phyloP scores from a whole-genome alignment of 2,329 filamentous ascomycete species.

The Cladosporium austrohemisphaericum region DNA sequence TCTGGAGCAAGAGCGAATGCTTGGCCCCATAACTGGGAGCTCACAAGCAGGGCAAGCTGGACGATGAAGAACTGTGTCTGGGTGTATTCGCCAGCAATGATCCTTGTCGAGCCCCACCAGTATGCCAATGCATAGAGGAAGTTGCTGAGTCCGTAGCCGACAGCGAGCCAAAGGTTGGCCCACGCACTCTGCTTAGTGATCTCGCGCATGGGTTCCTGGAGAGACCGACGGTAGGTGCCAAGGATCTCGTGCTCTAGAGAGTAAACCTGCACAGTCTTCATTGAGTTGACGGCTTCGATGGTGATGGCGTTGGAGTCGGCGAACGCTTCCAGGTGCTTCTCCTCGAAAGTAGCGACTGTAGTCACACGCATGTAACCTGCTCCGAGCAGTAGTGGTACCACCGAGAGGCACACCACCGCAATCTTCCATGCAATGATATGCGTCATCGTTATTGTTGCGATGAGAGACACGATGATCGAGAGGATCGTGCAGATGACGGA shows the following conservation, averaged over 20 bases:
- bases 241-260: constrained; percentile 51
- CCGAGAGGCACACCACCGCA: constrained; percentile 65
- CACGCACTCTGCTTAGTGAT: constrained; percentile 25
- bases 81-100: constrained; percentile 62
- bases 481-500: constrained; percentile 68
- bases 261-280: constrained; percentile 50
- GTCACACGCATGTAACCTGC: constrained; percentile 66
- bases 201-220: constrained; percentile 24
- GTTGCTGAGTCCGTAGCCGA: constrained; percentile 59
- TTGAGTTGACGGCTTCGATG: constrained; percentile 50
- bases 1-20: constrained; percentile 73
- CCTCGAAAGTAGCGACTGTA: constrained; percentile 58
- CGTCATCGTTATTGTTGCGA: constrained; percentile 64
- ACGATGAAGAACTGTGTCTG: constrained; percentile 72
- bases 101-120: constrained; percentile 71
- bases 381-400: constrained; percentile 65
- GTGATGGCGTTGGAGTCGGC: constrained; percentile 50
- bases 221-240: constrained; percentile 42
- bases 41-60: constrained; percentile 66
- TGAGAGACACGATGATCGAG: constrained; percentile 63
- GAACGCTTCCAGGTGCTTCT: constrained; percentile 49
- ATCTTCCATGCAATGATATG: constrained; percentile 74
- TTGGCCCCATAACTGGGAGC: constrained; percentile 68
- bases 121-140: constrained; percentile 72
- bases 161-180: constrained; percentile 58